A percentile compares a stretch with the other conserved stretches of the same genome.
phyloP scores from a whole-genome alignment of 108 stramenopile species.

The Stephanodiscus minutulus region DNA sequence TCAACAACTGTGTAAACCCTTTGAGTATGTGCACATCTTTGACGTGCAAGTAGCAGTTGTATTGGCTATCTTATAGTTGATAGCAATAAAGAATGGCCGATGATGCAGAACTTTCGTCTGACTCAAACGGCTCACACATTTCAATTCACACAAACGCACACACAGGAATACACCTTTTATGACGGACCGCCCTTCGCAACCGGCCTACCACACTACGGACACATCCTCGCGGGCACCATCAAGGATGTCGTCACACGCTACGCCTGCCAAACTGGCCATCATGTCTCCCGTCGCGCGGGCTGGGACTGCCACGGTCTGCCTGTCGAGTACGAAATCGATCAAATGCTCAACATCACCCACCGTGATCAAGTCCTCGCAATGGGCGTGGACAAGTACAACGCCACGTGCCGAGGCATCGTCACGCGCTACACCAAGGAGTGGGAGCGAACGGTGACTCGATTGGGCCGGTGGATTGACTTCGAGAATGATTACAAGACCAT shows the following conservation, averaged over 20 bases:
- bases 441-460: conserved; percentile 92
- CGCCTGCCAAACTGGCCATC: conserved; percentile 92
- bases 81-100: background rate
- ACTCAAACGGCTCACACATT: background rate
- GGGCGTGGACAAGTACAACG: conserved; percentile 98
- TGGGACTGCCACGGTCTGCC: conserved; percentile 99
- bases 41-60: too few relatives aligned
- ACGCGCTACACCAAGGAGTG: conserved; percentile 97
- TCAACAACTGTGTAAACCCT: background rate
- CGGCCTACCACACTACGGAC: conserved; percentile 99
- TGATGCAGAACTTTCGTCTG: background rate
- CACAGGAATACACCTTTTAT: conserved; percentile 94
- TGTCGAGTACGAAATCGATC: conserved; percentile 99
- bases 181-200: conserved; percentile 99
- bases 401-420: conserved; percentile 95
- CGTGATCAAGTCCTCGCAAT: conserved; percentile 95
- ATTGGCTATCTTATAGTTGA: too few relatives aligned
- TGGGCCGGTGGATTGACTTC: conserved; percentile 99
- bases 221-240: conserved; percentile 99
- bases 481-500: conserved; percentile 99
- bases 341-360: conserved; percentile 92
- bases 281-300: conserved; percentile 94
- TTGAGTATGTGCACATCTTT: too few relatives aligned
- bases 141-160: background rate
- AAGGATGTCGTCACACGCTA: conserved; percentile 99